Conservation (phyloP, 1,284 basidiomycete genomes). For the Ganoderma leucocontextum region DNA sequence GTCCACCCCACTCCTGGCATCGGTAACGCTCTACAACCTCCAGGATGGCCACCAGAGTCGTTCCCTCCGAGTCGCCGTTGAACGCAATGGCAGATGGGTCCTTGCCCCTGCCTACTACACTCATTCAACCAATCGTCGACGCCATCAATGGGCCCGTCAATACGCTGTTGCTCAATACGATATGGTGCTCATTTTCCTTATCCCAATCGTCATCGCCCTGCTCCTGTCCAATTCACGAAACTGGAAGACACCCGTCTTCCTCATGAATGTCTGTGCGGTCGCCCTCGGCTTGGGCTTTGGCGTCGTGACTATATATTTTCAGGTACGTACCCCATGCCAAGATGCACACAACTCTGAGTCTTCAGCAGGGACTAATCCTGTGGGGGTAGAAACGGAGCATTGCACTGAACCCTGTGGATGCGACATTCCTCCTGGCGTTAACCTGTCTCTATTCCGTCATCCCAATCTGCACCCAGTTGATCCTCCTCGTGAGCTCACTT, state of each 20-base stretch:
- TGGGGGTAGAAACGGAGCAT: neutral
- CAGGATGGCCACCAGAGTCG: no score
- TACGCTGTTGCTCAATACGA: neutral
- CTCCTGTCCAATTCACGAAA: neutral
- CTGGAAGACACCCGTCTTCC: conserved; percentile 37
- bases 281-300: conserved; percentile 26
- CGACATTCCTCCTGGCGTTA: conserved; percentile 14
- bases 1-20: no score
- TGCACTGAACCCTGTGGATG: neutral
- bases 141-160: neutral
- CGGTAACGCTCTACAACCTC: no score
- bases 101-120: neutral
- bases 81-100: no score
- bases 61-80: no score
- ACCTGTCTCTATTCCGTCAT: conserved; percentile 17
- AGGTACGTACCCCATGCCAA: neutral
- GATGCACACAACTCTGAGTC: no score
- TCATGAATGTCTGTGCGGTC: conserved; percentile 36
- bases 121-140: neutral
- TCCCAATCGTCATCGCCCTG: neutral
- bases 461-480: conserved; percentile 31
- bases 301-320: conserved; percentile 12
- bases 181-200: neutral
- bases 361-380: neutral
- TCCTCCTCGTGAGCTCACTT: conserved; percentile 30